These are phyloP conservation scores for Mycena albidolilacea DNA, from an alignment of 768 basidiomycete species.

Conservation along the genomic window DNA sequence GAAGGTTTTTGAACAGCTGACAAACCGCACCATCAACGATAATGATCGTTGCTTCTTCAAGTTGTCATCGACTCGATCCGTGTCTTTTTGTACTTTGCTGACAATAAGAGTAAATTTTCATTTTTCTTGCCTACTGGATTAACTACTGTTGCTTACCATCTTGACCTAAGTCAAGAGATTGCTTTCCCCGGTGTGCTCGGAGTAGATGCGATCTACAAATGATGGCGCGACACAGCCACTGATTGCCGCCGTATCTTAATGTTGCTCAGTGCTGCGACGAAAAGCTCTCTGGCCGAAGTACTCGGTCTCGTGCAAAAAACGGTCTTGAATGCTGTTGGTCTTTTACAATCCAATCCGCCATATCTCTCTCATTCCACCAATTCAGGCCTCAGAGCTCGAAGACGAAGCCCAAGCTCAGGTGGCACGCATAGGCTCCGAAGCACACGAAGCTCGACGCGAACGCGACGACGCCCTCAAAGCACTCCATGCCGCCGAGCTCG, in stretches of 20 bases:
- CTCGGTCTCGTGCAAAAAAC: slow-evolving; percentile 37
- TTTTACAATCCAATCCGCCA: neutral
- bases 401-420: slow-evolving; percentile 69
- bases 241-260: neutral
- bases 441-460: slow-evolving; percentile 63
- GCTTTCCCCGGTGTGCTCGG: too few species aligned
- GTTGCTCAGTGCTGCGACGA: slow-evolving; percentile 31
- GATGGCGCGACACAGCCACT: slow-evolving; percentile 8
- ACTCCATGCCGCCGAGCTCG: slow-evolving; percentile 61
- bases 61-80: too few species aligned
- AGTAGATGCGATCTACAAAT: too few species aligned
- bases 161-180: too few species aligned
- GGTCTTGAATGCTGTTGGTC: slow-evolving; percentile 32
- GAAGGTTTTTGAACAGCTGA: too few species aligned
- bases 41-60: too few species aligned
- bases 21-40: too few species aligned
- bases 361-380: slow-evolving; percentile 11
- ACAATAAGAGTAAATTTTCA: too few species aligned
- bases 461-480: slow-evolving; percentile 65
- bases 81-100: too few species aligned
- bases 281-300: slow-evolving; percentile 30
- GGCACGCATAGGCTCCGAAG: slow-evolving; percentile 61
- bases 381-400: slow-evolving; percentile 69
- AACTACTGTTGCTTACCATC: too few species aligned
- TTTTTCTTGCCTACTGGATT: too few species aligned